Conservation (phyloP, 2,329 filamentous ascomycete species). For the Venturia carpophila region DNA sequence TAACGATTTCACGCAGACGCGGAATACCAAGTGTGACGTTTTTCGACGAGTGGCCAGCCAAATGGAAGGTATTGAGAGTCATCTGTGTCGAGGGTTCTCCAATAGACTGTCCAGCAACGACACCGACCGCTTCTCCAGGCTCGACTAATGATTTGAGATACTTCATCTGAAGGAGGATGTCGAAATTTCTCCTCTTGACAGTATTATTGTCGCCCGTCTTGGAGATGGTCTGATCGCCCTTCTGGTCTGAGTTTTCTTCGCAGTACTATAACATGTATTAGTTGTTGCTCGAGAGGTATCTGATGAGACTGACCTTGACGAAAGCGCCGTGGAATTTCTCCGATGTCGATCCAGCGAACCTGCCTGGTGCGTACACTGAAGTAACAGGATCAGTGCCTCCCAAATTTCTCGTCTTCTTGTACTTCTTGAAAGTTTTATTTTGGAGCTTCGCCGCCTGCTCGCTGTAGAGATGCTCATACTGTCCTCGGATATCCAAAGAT, state of each 20-base stretch:
- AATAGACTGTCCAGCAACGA: constrained; percentile 92
- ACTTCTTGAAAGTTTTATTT: constrained; percentile 34
- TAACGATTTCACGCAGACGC: constrained; percentile 91
- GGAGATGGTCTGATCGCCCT: constrained; percentile 42
- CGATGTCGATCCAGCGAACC: constrained; percentile 76
- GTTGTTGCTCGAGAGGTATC: not conserved
- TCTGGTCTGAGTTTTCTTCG: constrained; percentile 60
- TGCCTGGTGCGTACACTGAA: constrained; percentile 64
- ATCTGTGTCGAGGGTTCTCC: constrained; percentile 98
- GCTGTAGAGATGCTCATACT: constrained; percentile 49
- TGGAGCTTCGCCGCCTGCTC: constrained; percentile 57
- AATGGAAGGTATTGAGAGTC: constrained; percentile 99
- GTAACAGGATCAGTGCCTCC: constrained; percentile 65
- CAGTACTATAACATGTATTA: constrained; percentile 51
- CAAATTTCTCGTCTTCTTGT: constrained; percentile 3
- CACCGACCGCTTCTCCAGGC: constrained; percentile 91
- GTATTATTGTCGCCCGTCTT: constrained; percentile 48
- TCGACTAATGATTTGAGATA: constrained; percentile 89
- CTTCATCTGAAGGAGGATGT: constrained; percentile 80
- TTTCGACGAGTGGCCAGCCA: constrained; percentile 95
- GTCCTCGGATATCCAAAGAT: constrained; percentile 37
- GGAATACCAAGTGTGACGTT: constrained; percentile 99
- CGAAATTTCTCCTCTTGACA: constrained; percentile 60
- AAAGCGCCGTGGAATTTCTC: constrained; percentile 72
- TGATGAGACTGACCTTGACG: constrained; percentile 42